Percentiles rank a stretch among this genome's conserved stretches.
Conservation (phyloP, 148 eudicot genomes). For the Heliamphora exappendiculata region DNA sequence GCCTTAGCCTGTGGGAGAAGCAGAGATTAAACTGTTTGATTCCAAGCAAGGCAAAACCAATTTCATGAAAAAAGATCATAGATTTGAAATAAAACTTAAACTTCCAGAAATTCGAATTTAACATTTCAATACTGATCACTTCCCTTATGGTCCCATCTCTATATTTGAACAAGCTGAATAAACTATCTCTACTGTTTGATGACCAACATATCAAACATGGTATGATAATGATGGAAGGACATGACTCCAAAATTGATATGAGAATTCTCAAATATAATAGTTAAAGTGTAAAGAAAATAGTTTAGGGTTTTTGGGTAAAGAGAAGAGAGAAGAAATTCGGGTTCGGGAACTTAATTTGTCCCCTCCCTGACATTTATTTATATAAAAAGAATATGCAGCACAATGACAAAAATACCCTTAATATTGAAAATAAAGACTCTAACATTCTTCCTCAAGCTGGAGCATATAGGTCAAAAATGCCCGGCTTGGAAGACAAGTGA, state of each 20-base stretch:
- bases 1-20: conserved; percentile 57
- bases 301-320: too few species aligned
- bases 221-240: background rate
- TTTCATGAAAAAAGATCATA: background rate
- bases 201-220: background rate
- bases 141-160: background rate
- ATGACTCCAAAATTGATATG: background rate
- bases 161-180: background rate
- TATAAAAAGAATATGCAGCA: too few species aligned
- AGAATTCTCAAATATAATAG: background rate
- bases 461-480: too few species aligned
- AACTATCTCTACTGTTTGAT: background rate
- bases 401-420: too few species aligned
- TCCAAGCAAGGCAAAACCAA: conserved; percentile 3
- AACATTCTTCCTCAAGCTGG: too few species aligned
- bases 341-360: too few species aligned
- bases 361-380: too few species aligned
- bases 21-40: conserved; percentile 8
- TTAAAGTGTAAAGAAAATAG: too few species aligned
- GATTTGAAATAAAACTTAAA: background rate
- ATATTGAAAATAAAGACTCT: too few species aligned
- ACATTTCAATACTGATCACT: conserved; percentile 4
- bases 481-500: too few species aligned
- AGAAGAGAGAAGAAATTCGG: too few species aligned
- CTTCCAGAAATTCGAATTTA: background rate